phyloP scores from a whole-genome alignment of 768 basidiomycete species.

The Lactarius trivialis region DNA sequence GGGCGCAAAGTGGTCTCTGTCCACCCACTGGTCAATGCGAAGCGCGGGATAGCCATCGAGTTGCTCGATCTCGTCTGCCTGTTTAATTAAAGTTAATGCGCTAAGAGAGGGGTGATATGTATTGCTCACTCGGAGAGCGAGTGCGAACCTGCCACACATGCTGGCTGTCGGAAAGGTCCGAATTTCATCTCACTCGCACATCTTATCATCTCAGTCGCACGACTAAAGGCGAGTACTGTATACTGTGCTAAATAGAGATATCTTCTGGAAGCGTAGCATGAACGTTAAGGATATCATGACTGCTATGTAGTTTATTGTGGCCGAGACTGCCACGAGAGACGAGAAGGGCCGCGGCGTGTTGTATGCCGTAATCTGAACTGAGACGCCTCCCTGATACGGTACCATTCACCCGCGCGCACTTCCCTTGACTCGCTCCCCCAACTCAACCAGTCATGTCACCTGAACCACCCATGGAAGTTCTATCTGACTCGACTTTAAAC shows the following conservation, averaged over 20 bases:
- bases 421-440: background rate
- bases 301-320: background rate
- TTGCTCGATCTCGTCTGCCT: constrained; percentile 25
- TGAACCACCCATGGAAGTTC: constrained; percentile 3
- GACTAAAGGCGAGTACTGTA: too few relatives aligned
- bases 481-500: background rate
- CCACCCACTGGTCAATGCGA: constrained; percentile 51
- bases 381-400: too few relatives aligned
- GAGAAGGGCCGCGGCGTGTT: background rate
- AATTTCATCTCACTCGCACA: too few relatives aligned
- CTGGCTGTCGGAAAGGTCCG: too few relatives aligned
- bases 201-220: background rate
- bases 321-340: background rate
- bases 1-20: constrained; percentile 49
- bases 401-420: too few relatives aligned
- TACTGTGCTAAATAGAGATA: too few relatives aligned
- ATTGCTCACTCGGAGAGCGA: constrained; percentile 41
- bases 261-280: too few relatives aligned
- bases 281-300: too few relatives aligned
- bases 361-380: background rate
- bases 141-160: constrained; percentile 64
- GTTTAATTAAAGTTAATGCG: background rate
- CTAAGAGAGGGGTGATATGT: background rate
- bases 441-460: constrained; percentile 11
- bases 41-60: constrained; percentile 41